Evolutionary conservation across 2,329 filamentous ascomycete genomes (phyloP).

Genomic region (Ophiostoma angusticollis): DNA sequence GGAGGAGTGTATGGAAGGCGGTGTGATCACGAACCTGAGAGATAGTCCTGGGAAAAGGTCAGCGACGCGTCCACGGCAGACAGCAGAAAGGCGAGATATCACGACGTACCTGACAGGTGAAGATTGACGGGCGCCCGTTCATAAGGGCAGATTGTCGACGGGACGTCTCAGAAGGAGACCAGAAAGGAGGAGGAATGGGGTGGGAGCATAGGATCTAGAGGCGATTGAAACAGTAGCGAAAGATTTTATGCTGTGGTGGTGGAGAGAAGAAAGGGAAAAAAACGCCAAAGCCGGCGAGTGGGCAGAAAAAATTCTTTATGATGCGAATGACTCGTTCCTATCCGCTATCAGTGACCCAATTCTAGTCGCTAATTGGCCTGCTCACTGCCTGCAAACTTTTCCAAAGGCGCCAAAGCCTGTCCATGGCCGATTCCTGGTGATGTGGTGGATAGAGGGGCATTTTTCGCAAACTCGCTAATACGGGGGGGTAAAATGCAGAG

Average conservation of each 20-base stretch:
- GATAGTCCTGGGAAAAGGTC: constrained; percentile 47
- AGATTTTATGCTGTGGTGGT: not conserved
- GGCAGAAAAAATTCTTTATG: constrained; percentile 14
- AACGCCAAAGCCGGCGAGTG: constrained; percentile 1
- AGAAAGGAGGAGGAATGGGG: constrained; percentile 10
- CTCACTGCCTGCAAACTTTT: no score
- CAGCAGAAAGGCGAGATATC: not conserved
- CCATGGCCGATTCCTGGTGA: no score
- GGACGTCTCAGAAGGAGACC: constrained; percentile 21
- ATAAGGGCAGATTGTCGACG: constrained; percentile 54
- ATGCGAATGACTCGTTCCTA: constrained; percentile 13
- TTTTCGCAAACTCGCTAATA: no score
- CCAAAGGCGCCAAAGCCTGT: no score
- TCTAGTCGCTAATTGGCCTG: no score
- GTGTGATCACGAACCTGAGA: constrained; percentile 49
- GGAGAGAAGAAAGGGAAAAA: constrained; percentile 7
- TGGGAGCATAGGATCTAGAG: not conserved
- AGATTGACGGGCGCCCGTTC: constrained; percentile 72
- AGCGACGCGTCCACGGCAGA: not conserved
- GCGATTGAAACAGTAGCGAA: not conserved
- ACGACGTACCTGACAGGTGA: constrained; percentile 65
- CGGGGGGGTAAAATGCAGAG: no score
- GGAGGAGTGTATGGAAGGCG: not conserved
- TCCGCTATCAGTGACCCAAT: no score
- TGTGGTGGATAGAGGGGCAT: no score